phyloP scores from a whole-genome alignment of 345 rosid genomes.

The Isatis tinctoria region DNA sequence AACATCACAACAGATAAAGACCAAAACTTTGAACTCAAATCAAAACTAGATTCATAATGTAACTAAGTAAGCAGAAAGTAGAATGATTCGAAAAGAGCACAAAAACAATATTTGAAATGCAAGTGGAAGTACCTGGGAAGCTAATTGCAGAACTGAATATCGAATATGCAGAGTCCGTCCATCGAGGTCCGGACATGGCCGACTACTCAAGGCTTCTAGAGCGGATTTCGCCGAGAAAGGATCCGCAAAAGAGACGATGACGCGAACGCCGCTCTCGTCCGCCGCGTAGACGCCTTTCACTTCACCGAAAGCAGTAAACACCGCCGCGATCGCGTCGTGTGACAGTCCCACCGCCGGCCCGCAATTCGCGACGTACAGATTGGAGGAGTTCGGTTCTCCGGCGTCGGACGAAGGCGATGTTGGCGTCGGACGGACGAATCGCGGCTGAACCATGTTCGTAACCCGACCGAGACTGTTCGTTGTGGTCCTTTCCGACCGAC shows the following conservation, averaged over 20 bases:
- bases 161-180: slow-evolving; percentile 75
- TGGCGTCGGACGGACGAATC: slow-evolving; percentile 54
- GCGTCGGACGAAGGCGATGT: not conserved
- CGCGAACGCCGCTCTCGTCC: slow-evolving; percentile 87
- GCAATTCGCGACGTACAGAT: slow-evolving; percentile 86
- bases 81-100: no score
- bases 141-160: slow-evolving; percentile 52
- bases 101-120: not conserved
- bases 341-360: slow-evolving; percentile 86
- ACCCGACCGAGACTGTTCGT: not conserved
- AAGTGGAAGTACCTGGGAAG: slow-evolving; percentile 40
- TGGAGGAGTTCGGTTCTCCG: slow-evolving; percentile 33
- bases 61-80: not conserved
- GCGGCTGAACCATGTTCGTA: slow-evolving; percentile 42
- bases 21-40: slow-evolving; percentile 3
- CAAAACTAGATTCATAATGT: not conserved
- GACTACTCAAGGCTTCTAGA: slow-evolving; percentile 44
- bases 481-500: not conserved
- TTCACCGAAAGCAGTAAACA: slow-evolving; percentile 58
- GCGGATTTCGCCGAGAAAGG: slow-evolving; percentile 59
- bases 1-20: slow-evolving; percentile 5
- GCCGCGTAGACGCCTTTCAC: slow-evolving; percentile 73
- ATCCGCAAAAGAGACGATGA: slow-evolving; percentile 54
- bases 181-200: slow-evolving; percentile 56
- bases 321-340: slow-evolving; percentile 48